phyloP scores from a whole-genome alignment of 139 green algal genomes.

The Picochlorum sp. region DNA sequence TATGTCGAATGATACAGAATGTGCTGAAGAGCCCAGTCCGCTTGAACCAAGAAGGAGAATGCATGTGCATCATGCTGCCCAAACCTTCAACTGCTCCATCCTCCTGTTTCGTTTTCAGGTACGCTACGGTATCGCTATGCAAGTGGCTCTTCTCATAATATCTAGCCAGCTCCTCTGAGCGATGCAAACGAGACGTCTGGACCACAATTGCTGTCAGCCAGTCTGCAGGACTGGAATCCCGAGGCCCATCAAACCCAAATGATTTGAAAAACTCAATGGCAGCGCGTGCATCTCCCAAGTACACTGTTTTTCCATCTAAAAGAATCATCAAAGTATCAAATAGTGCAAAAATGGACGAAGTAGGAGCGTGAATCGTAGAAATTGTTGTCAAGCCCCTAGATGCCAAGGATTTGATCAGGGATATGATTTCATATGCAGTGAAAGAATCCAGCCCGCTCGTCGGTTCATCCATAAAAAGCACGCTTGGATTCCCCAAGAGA shows the following conservation, averaged over 20 bases:
- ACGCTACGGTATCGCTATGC: neutral
- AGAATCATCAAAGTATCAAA: conserved; percentile 54
- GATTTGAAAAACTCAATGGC: neutral
- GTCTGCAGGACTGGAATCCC: neutral
- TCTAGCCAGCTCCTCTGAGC: neutral
- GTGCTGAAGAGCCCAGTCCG: neutral
- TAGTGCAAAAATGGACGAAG: conserved; percentile 57
- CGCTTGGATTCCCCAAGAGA: conserved; percentile 49
- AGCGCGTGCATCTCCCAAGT: neutral
- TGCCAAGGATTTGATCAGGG: conserved; percentile 21
- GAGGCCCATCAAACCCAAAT: neutral
- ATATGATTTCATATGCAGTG: conserved; percentile 53
- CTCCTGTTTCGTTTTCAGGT: neutral
- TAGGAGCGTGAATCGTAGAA: conserved; percentile 63
- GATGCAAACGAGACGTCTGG: neutral
- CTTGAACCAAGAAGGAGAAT: neutral
- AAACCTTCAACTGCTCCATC: neutral
- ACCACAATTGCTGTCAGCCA: neutral
- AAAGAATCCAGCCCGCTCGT: conserved; percentile 17
- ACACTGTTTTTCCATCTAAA: conserved; percentile 5
- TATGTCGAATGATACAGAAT: conserved; percentile 53
- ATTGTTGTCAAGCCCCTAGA: conserved; percentile 42
- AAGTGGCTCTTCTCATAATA: neutral
- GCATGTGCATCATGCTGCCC: neutral
- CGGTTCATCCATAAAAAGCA: conserved; percentile 53